Conservation (phyloP, 768 basidiomycete genomes). For the Lanmaoa pseudosensibilis region DNA sequence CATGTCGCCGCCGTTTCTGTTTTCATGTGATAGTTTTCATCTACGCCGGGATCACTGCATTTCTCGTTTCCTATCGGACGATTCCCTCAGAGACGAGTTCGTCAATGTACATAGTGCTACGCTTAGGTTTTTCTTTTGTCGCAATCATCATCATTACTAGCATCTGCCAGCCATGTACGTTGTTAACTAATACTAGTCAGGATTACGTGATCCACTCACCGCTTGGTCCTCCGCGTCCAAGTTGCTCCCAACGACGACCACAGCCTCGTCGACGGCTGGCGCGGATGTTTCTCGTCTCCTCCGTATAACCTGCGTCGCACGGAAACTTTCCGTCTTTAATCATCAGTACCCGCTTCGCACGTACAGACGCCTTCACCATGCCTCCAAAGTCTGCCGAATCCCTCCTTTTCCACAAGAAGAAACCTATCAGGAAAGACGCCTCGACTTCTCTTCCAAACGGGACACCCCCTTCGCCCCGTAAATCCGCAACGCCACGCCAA, state of each 20-base stretch:
- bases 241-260: neutral
- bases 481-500: slow-evolving; percentile 40
- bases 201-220: slow-evolving; percentile 28
- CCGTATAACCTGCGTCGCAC: neutral
- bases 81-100: slow-evolving; percentile 19
- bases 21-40: slow-evolving; percentile 19
- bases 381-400: slow-evolving; percentile 38
- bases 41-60: slow-evolving; percentile 25
- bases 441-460: slow-evolving; percentile 15
- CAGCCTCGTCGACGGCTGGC: neutral
- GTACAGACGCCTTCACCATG: slow-evolving; percentile 13
- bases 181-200: slow-evolving; percentile 1
- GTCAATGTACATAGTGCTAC: slow-evolving; percentile 33
- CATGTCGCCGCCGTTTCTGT: neutral
- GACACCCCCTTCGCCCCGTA: slow-evolving; percentile 31
- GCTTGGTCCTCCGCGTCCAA: slow-evolving; percentile 4
- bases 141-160: slow-evolving; percentile 18
- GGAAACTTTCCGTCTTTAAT: neutral
- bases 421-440: slow-evolving; percentile 33
- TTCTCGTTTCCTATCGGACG: slow-evolving; percentile 27
- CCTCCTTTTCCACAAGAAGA: slow-evolving; percentile 72
- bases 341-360: neutral
- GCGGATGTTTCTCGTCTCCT: slow-evolving; percentile 3
- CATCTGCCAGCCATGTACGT: slow-evolving; percentile 14
- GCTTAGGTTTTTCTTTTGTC: slow-evolving; percentile 7